Evolutionary conservation across 345 rosid species (phyloP).

Genomic region (Populus deltoides): DNA sequence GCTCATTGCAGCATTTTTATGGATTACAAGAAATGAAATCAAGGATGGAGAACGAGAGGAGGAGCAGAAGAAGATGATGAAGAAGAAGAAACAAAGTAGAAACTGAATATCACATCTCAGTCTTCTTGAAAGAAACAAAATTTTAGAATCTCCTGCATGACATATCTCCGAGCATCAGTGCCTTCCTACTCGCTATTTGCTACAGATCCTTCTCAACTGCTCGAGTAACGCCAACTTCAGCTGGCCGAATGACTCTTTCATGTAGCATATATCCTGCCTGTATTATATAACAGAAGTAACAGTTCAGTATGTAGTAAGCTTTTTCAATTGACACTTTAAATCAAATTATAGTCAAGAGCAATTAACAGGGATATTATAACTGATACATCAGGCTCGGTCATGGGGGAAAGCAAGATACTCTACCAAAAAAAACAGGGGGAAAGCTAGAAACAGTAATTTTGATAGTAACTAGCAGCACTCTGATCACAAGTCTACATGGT

Average conservation of each 20-base stretch:
- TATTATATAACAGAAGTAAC: slow-evolving; percentile 1
- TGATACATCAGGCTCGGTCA: not conserved
- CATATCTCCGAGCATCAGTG: slow-evolving; percentile 35
- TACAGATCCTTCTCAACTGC: slow-evolving; percentile 35
- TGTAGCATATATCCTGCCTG: slow-evolving; percentile 79
- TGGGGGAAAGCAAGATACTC: not conserved
- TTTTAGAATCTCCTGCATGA: not conserved
- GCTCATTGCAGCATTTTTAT: slow-evolving; percentile 2
- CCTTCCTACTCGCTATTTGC: slow-evolving; percentile 12
- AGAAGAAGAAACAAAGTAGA: not conserved
- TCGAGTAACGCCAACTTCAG: slow-evolving; percentile 88
- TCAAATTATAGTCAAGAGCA: not conserved
- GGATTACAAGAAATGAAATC: not conserved
- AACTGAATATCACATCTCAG: slow-evolving; percentile 9
- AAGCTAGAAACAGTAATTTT: not conserved
- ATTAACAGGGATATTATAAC: not conserved
- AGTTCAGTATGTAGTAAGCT: not conserved
- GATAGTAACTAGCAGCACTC: not conserved
- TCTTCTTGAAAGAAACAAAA: slow-evolving; percentile 14
- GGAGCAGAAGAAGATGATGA: too few species aligned
- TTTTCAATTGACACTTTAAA: not conserved
- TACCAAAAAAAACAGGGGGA: not conserved
- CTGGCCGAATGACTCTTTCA: slow-evolving; percentile 87
- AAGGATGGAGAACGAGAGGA: too few species aligned
- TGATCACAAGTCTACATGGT: not conserved